phyloP scores from a whole-genome alignment of 768 basidiomycete species.

The Amanita inopinata region DNA sequence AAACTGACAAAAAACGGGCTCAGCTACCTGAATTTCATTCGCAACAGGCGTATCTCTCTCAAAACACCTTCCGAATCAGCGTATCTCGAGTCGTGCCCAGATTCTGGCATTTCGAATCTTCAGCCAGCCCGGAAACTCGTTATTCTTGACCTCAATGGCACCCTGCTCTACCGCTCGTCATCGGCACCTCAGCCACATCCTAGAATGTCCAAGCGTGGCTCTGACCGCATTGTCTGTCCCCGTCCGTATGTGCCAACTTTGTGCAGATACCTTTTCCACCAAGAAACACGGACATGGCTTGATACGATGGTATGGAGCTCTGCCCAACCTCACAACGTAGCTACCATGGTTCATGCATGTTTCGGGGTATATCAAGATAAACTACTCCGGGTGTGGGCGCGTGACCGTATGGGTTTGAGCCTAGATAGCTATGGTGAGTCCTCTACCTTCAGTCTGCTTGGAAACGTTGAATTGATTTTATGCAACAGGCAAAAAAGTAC shows the following conservation, averaged over 20 bases:
- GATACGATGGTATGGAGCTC: constrained; percentile 88
- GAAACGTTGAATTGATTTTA: no score
- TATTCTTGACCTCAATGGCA: constrained; percentile 70
- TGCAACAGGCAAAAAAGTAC: neutral
- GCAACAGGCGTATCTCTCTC: no score
- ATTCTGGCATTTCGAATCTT: no score
- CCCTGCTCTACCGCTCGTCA: constrained; percentile 45
- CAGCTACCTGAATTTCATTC: no score
- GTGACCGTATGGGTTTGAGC: no score
- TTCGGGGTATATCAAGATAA: constrained; percentile 36
- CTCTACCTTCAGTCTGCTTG: no score
- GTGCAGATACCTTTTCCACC: constrained; percentile 51
- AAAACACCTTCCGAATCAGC: no score
- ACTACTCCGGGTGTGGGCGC: constrained; percentile 65
- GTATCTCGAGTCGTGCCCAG: no score
- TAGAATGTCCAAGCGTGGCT: no score
- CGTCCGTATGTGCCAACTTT: constrained; percentile 63
- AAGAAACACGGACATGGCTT: constrained; percentile 50
- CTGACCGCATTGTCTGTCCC: constrained; percentile 31
- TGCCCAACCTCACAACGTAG: constrained; percentile 72
- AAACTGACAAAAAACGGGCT: no score
- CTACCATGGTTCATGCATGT: constrained; percentile 57
- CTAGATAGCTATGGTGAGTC: no score
- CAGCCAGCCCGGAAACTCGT: constrained; percentile 49
- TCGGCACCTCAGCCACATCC: no score